Evolutionary conservation across 2,329 filamentous ascomycete genomes (phyloP).

Genomic region (Diaporthe aspalathi): DNA sequence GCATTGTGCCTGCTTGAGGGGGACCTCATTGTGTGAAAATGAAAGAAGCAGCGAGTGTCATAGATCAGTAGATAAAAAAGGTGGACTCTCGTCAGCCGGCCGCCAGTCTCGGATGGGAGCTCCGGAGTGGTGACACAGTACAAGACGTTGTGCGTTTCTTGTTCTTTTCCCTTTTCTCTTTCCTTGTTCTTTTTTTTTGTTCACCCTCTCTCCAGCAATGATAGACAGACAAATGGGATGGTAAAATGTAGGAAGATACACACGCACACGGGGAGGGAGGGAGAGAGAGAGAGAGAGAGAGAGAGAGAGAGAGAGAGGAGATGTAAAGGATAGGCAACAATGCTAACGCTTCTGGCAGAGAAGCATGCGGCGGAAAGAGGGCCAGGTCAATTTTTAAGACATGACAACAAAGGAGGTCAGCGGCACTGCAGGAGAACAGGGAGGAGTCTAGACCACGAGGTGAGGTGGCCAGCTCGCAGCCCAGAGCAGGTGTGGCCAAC

Average conservation of each 20-base stretch:
- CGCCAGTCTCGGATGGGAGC: not conserved
- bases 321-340: conserved; percentile 30
- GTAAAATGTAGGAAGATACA: no score
- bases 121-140: not conserved
- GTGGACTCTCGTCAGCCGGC: not conserved
- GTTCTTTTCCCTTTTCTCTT: no score
- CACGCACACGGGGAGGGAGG: not conserved
- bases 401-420: not conserved
- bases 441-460: not conserved
- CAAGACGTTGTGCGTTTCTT: not conserved
- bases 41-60: not conserved
- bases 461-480: not conserved
- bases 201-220: no score
- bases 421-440: not conserved
- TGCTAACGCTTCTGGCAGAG: conserved; percentile 1
- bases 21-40: not conserved
- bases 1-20: conserved; percentile 1
- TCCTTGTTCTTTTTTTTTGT: no score
- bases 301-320: not conserved
- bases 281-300: not conserved
- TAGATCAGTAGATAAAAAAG: not conserved
- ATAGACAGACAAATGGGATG: no score
- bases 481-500: not conserved
- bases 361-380: conserved; percentile 9
- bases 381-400: conserved; percentile 30